Base-by-base conservation (phyloP, 768 basidiomycete species). In the Paxillus rubicundulus region DNA sequence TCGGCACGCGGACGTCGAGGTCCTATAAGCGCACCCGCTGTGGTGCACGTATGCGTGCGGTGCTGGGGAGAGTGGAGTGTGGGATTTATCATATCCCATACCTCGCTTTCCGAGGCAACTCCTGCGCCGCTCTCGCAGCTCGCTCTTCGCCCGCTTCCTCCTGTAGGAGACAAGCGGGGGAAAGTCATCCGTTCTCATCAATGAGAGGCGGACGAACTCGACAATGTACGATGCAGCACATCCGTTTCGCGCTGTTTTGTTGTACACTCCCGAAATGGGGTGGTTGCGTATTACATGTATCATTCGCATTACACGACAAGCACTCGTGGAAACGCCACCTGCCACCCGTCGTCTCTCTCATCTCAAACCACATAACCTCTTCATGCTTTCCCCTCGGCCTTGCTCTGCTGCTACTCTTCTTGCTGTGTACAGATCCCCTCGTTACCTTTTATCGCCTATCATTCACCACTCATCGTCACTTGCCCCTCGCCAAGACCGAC, bases 1-100 rank as follows among this genome's bases (percentile, higher is more conserved):
- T 50, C 59, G 66, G 45, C 71, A 72, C 50, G 59, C 69, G 34
- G 61, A 63, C 5, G 43, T 43, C 30, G 62, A 59, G 44, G 46
- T 34, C 46, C 59, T 61, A 4, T 66, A 53, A 49, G 38, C 55
- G 34, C 41, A 16, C 30, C 21, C 34, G 16, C 18, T 12, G 34
- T 21, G 17, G 9, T 8, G 20, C 39, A 33, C 53, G 50, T 38
- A 37, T 42, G 38, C 14, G 40, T n/a, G 7, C 33, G 30, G 43
- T 50, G 27, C 45, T 36, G 37, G 9, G 47, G 49, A 45, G 53
- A 44, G 49, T 51, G 39, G 20, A 36, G 39, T 53, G 44, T 40
- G 50, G 53, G 46, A 50, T 52, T 14, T 38, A 12, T 18, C 39
- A 51, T 36, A 37, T 32, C 28, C 44, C 46, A 37, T 47, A 53